Conservation (phyloP, 371 early-diverging fungal species). For the Zychaea mexicana region DNA sequence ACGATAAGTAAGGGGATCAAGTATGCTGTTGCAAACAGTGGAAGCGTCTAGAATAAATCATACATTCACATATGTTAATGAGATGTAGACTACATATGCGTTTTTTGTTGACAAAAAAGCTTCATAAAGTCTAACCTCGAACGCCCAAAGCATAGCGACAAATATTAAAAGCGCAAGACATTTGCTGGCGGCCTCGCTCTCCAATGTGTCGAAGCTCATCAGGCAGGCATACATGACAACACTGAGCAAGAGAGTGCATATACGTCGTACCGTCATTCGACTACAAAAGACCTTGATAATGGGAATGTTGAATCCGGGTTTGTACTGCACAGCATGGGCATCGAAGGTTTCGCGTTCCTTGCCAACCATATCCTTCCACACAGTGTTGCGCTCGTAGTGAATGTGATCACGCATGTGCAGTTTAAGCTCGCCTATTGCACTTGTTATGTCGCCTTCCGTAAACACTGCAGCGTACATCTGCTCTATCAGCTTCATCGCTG, state of each 20-base stretch:
- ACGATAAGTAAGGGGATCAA: constrained; percentile 77
- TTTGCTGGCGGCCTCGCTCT: constrained; percentile 49
- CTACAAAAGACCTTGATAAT: constrained; percentile 19
- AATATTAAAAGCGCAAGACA: constrained; percentile 67
- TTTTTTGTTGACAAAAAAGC: no score
- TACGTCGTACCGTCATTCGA: constrained; percentile 14
- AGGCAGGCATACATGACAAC: constrained; percentile 55
- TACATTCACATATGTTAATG: neutral
- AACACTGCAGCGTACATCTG: constrained; percentile 58
- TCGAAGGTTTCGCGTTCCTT: constrained; percentile 61
- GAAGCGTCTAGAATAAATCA: constrained; percentile 35
- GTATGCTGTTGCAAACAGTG: constrained; percentile 80
- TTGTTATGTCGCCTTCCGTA: constrained; percentile 47
- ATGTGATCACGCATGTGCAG: constrained; percentile 69
- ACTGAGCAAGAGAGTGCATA: constrained; percentile 33
- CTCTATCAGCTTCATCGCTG: constrained; percentile 48
- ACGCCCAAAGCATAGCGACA: constrained; percentile 66
- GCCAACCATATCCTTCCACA: constrained; percentile 82
- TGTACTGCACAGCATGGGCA: constrained; percentile 34
- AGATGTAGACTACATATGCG: neutral
- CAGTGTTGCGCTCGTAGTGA: constrained; percentile 76
- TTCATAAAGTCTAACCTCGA: constrained; percentile 49
- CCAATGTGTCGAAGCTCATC: constrained; percentile 55
- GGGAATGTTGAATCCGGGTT: constrained; percentile 33
- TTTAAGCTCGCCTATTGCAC: constrained; percentile 62